Conservation (phyloP, 2,329 filamentous ascomycete species). For the Penicillium sp. region DNA sequence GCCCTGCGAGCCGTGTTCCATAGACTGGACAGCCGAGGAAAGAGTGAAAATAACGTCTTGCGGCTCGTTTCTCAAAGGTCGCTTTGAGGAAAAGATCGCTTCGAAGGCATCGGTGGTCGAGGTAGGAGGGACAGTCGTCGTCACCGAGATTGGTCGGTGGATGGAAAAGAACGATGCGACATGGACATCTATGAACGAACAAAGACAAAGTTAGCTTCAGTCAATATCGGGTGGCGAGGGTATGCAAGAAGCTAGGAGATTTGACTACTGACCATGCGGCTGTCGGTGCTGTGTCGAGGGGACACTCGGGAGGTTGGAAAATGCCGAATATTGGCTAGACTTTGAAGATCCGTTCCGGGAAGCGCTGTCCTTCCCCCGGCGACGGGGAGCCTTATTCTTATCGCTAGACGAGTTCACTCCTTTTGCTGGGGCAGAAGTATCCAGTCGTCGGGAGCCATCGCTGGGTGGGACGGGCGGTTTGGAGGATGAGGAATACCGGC, state of each 20-base stretch:
- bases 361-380: conserved; percentile 38
- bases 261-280: conserved; percentile 43
- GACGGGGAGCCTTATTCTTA: conserved; percentile 37
- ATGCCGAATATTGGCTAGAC: conserved; percentile 39
- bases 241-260: too few species aligned
- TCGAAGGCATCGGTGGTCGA: conserved; percentile 75
- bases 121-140: conserved; percentile 71
- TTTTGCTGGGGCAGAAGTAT: conserved; percentile 42
- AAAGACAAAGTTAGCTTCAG: conserved; percentile 7
- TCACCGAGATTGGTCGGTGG: conserved; percentile 89
- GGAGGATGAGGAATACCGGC: conserved; percentile 50
- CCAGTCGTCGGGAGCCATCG: conserved; percentile 45
- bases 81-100: conserved; percentile 72
- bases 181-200: conserved; percentile 66
- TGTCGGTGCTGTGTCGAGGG: conserved; percentile 51
- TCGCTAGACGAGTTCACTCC: conserved; percentile 39
- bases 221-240: background rate
- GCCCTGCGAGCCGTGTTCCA: conserved; percentile 42
- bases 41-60: conserved; percentile 66
- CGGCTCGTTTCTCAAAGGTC: conserved; percentile 46
- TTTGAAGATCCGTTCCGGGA: conserved; percentile 35
- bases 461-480: conserved; percentile 48
- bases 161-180: conserved; percentile 94
- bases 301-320: conserved; percentile 49
- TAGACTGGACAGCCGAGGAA: conserved; percentile 46